These are phyloP conservation scores for Amaranthus palmeri DNA, from an alignment of 148 eudicot genomes.

Conservation along the genomic window DNA sequence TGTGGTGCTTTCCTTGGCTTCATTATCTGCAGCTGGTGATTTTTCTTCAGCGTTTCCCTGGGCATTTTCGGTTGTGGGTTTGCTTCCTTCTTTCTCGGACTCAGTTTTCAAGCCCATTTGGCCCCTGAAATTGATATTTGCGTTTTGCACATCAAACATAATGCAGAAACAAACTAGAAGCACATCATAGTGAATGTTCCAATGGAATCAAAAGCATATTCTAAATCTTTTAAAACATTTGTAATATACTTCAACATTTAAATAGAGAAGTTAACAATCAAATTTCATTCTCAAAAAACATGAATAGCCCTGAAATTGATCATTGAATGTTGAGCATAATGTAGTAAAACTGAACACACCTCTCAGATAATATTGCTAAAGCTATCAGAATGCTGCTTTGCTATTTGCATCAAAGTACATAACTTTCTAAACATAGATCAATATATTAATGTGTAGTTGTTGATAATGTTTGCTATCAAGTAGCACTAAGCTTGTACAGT, in stretches of 20 bases:
- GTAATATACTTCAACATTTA: too few relatives aligned
- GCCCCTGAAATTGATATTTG: conserved; percentile 50
- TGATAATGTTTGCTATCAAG: too few relatives aligned
- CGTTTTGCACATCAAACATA: neutral
- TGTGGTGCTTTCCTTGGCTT: conserved; percentile 29
- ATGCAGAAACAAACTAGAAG: neutral
- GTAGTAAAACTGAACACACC: too few relatives aligned
- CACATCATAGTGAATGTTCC: too few relatives aligned
- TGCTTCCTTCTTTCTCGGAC: conserved; percentile 39
- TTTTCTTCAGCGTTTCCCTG: conserved; percentile 26
- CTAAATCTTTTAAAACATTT: too few relatives aligned
- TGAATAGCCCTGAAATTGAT: neutral
- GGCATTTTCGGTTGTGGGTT: conserved; percentile 34
- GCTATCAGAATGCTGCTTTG: too few relatives aligned
- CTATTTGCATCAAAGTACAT: too few relatives aligned
- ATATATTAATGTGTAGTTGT: too few relatives aligned
- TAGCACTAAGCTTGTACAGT: neutral
- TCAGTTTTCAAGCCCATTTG: conserved; percentile 66
- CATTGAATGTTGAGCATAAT: too few relatives aligned
- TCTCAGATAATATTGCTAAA: too few relatives aligned
- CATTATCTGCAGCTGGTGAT: conserved; percentile 28
- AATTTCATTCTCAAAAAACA: neutral
- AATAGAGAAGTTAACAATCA: neutral
- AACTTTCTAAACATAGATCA: too few relatives aligned
- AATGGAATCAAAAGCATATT: too few relatives aligned